Evolutionary conservation across 495 filamentous ascomycete genomes (phyloP).

Genomic region (Xylaria cubensis): DNA sequence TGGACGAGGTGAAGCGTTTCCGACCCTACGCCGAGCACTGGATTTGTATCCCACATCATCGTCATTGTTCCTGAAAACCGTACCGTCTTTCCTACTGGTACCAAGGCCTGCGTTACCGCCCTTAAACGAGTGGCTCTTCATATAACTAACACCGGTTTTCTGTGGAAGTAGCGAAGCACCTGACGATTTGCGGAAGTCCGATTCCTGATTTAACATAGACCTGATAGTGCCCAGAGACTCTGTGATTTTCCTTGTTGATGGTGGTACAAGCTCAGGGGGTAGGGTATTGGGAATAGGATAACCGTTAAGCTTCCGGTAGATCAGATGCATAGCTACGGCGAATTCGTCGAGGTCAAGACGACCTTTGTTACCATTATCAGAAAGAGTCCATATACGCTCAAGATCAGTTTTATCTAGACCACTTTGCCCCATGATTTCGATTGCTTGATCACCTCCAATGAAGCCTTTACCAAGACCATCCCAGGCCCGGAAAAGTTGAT

Average conservation of each 20-base stretch:
- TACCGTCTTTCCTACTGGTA: constrained; percentile 84
- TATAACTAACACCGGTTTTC: constrained; percentile 95
- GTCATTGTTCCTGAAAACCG: constrained; percentile 95
- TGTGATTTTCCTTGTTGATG: constrained; percentile 92
- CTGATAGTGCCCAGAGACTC: constrained; percentile 93
- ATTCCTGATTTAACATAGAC: constrained; percentile 88
- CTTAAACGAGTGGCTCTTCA: constrained; percentile 94
- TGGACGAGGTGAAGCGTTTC: constrained; percentile 76
- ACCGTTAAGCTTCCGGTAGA: constrained; percentile 94
- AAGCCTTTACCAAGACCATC: constrained; percentile 94
- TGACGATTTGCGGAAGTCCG: constrained; percentile 80
- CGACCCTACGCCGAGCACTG: constrained; percentile 86
- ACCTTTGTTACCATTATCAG: constrained; percentile 91
- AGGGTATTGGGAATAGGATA: constrained; percentile 92
- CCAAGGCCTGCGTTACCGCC: constrained; percentile 50
- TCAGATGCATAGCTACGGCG: constrained; percentile 98
- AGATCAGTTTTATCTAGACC: constrained; percentile 88
- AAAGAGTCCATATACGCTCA: constrained; percentile 93
- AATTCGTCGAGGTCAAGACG: constrained; percentile 97
- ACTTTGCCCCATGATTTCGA: constrained; percentile 97
- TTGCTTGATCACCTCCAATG: constrained; percentile 89
- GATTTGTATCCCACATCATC: constrained; percentile 89
- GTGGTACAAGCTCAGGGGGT: constrained; percentile 92
- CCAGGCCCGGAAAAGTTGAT: constrained; percentile 95
- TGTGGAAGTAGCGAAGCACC: constrained; percentile 89